Base-by-base conservation (phyloP, 2,329 filamentous ascomycete species). In the Blumeriella jaapii region DNA sequence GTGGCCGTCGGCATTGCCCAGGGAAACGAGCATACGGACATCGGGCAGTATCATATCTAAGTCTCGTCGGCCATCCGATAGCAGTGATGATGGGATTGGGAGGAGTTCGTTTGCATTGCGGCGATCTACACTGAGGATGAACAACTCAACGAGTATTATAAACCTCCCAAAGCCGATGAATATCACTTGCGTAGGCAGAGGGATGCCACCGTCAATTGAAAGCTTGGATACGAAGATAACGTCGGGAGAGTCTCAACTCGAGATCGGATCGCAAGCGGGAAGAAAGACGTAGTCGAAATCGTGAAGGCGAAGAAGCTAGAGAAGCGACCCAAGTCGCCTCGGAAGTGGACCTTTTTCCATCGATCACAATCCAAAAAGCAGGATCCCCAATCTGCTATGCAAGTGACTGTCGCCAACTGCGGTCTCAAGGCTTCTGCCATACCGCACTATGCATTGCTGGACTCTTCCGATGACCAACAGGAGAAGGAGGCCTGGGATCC, bases 331-430 rank as follows among this genome's bases (percentile, higher is more conserved):
- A 67, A 69, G 16, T 71, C 72, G 13, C 53, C 53, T 5, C 64
- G 68, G 6, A 75, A 69, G 46, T 79, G 74, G 74, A 78, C 76
- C 43, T 53, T 78, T 9, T 78, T 79, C 45, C 65, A 72, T 31
- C 63, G 71, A 29, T 68, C 68, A 0, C 67, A 71, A 18, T 63
- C 55, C 22, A 24, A 2, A 65, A 31, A 4, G n/a, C 34, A n/a
- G 46, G 51, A 31, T 16, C 28, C 1, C 32, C 51, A 13, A n/a
- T 52, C 64, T 1, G 64, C 66, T 2, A 61, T 68, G 1, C 62
- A 68, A n/a, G 62, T 67, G 27, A 51, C 59, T 10, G 61, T 67
- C 0, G 62, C 63, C 35, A 63, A 61, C 36, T 26, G 47, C 7
- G 31, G 42, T 26, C 32, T 38, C 10, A 74, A 71, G 40, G 11